Evolutionary conservation across 768 basidiomycete species (phyloP).

Genomic region (Erythrobasidium yunnanense): DNA sequence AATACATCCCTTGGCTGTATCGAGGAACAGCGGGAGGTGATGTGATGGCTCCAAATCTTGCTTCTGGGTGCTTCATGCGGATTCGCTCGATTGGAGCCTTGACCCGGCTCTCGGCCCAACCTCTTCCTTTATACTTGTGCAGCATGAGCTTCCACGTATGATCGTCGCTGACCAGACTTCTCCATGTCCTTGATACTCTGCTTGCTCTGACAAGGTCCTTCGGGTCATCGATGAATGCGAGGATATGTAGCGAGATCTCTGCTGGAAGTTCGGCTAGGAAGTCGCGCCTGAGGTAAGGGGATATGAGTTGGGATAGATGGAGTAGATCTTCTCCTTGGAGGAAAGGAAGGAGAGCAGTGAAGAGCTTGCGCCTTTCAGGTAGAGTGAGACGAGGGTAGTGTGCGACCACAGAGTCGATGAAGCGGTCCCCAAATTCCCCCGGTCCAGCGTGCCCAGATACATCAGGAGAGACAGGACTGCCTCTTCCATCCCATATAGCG

Average conservation of each 20-base stretch:
- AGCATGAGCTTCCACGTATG: constrained; percentile 64
- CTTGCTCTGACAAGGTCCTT: constrained; percentile 58
- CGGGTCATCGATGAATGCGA: constrained; percentile 66
- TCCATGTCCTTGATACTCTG: constrained; percentile 64
- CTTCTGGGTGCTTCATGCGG: background rate
- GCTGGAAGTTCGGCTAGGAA: constrained; percentile 51
- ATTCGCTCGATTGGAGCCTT: background rate
- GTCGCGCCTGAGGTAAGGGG: constrained; percentile 36
- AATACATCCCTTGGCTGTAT: background rate
- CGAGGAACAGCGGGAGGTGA: background rate
- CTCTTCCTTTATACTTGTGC: constrained; percentile 4
- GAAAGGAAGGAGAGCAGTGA: constrained; percentile 22
- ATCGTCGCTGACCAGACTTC: constrained; percentile 59
- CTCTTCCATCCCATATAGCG: background rate
- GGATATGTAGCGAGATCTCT: constrained; percentile 65
- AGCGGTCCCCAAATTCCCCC: constrained; percentile 3
- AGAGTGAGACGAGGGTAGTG: constrained; percentile 8
- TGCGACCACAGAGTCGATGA: constrained; percentile 19
- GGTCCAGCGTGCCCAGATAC: background rate
- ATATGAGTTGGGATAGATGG: constrained; percentile 32
- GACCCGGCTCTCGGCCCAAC: background rate
- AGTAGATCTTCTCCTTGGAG: constrained; percentile 26
- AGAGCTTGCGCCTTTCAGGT: background rate
- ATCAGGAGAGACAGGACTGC: constrained; percentile 13
- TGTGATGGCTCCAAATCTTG: background rate